A percentile compares a stretch with the other conserved stretches of the same genome.
Conservation (phyloP, 805 yeast species). For the Hanseniaspora lindneri region DNA sequence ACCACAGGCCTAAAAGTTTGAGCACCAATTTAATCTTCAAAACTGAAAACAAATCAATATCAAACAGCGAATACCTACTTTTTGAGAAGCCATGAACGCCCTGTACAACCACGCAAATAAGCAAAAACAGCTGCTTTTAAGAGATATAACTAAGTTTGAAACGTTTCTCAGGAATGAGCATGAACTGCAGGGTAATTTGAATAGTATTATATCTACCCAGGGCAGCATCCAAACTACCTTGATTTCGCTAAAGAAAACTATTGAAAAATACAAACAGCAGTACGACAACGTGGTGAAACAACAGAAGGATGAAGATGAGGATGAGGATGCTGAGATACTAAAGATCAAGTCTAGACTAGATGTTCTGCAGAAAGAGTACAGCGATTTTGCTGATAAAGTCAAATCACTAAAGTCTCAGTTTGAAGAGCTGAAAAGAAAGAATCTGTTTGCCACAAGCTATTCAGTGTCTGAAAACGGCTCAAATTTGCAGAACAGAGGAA, state of each 20-base stretch:
- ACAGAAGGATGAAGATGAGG: slow-evolving; percentile 32
- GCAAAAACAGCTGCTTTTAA: slow-evolving; percentile 61
- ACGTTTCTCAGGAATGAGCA: slow-evolving; percentile 19
- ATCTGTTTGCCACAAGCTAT: slow-evolving; percentile 11
- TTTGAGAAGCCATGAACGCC: slow-evolving; percentile 44
- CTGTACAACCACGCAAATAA: slow-evolving; percentile 81
- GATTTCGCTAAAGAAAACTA: slow-evolving; percentile 60
- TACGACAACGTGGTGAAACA: slow-evolving; percentile 44
- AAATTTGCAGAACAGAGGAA: slow-evolving; percentile 8
- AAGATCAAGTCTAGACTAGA: slow-evolving; percentile 51
- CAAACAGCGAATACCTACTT: not conserved
- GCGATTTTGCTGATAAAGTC: slow-evolving; percentile 27
- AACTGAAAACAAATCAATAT: too few species aligned
- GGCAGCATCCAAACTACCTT: slow-evolving; percentile 58
- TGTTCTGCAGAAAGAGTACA: slow-evolving; percentile 38
- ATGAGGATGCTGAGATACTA: slow-evolving; percentile 22
- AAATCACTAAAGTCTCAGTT: slow-evolving; percentile 26
- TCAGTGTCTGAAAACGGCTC: not conserved
- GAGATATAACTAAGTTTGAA: slow-evolving; percentile 58
- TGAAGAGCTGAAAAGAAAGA: slow-evolving; percentile 1
- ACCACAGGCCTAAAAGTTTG: too few species aligned
- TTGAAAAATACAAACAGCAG: slow-evolving; percentile 53
- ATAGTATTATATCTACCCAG: slow-evolving; percentile 43
- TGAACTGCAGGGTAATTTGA: slow-evolving; percentile 34
- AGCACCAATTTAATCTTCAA: too few species aligned